These are phyloP conservation scores for Linum lewisii DNA, from an alignment of 345 rosid genomes.

Conservation along the genomic window DNA sequence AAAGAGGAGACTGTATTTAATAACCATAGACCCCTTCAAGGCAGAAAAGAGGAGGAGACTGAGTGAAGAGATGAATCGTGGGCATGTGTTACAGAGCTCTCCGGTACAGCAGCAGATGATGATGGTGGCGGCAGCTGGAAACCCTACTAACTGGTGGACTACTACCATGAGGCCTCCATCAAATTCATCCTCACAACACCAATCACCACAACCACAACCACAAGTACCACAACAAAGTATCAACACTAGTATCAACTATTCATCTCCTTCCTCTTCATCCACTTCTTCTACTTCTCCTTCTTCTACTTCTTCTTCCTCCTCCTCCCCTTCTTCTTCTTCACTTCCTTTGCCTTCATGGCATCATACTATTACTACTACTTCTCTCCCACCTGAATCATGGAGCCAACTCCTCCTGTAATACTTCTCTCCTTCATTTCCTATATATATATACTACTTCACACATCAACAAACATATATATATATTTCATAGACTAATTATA, in stretches of 20 bases:
- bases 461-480: too few species aligned
- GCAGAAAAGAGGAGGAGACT: too few species aligned
- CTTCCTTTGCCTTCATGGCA: not conserved
- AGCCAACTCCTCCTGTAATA: not conserved
- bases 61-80: not conserved
- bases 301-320: not conserved
- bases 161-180: not conserved
- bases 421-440: not conserved
- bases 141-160: not conserved
- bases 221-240: not conserved
- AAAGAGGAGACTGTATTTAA: too few species aligned
- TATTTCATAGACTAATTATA: too few species aligned
- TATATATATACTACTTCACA: not conserved
- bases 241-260: not conserved
- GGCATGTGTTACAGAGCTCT: not conserved
- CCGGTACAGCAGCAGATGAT: constrained; percentile 1
- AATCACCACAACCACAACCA: too few species aligned
- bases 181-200: not conserved
- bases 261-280: not conserved
- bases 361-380: too few species aligned
- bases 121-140: not conserved
- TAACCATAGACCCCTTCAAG: too few species aligned
- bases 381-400: not conserved
- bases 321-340: not conserved
- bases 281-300: not conserved